These are phyloP conservation scores for Hebeloma cylindrosporum DNA, from an alignment of 768 basidiomycete genomes.

Conservation along the genomic window DNA sequence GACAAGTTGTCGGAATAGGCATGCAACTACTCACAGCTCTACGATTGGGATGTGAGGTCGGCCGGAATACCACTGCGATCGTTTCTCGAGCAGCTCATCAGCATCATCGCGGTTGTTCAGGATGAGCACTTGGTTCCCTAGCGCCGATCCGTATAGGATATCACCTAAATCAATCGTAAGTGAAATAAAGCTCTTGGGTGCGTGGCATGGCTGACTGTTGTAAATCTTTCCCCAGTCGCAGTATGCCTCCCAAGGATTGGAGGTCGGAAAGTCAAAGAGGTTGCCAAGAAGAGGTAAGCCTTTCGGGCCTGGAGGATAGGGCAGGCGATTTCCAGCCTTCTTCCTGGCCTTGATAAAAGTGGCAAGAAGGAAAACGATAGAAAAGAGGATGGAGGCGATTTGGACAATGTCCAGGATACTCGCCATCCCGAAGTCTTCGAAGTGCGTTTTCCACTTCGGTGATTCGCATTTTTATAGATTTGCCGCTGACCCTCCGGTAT, in stretches of 20 bases:
- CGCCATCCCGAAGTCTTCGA: too few species aligned
- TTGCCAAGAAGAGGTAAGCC: slow-evolving; percentile 25
- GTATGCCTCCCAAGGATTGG: background rate
- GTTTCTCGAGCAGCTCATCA: slow-evolving; percentile 51
- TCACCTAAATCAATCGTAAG: slow-evolving; percentile 37
- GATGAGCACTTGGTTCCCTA: slow-evolving; percentile 26
- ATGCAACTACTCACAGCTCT: slow-evolving; percentile 35
- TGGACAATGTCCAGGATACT: too few species aligned
- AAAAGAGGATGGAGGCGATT: too few species aligned
- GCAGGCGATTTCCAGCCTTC: slow-evolving; percentile 3
- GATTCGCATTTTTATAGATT: too few species aligned
- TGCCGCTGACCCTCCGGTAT: too few species aligned
- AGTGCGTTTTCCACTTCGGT: too few species aligned
- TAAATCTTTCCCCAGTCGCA: slow-evolving; percentile 5
- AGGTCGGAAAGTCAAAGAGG: slow-evolving; percentile 21
- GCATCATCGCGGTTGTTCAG: slow-evolving; percentile 28
- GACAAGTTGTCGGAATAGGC: background rate
- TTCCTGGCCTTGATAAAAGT: too few species aligned
- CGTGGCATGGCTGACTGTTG: background rate
- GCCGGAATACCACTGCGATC: slow-evolving; percentile 50
- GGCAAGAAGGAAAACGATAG: too few species aligned
- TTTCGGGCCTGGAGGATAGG: slow-evolving; percentile 28
- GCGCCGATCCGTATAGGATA: slow-evolving; percentile 43
- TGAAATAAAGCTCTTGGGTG: background rate
- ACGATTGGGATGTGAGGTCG: slow-evolving; percentile 39